These are phyloP conservation scores for Metrosideros polymorpha DNA, from an alignment of 441 rosid species.

Conservation along the genomic window DNA sequence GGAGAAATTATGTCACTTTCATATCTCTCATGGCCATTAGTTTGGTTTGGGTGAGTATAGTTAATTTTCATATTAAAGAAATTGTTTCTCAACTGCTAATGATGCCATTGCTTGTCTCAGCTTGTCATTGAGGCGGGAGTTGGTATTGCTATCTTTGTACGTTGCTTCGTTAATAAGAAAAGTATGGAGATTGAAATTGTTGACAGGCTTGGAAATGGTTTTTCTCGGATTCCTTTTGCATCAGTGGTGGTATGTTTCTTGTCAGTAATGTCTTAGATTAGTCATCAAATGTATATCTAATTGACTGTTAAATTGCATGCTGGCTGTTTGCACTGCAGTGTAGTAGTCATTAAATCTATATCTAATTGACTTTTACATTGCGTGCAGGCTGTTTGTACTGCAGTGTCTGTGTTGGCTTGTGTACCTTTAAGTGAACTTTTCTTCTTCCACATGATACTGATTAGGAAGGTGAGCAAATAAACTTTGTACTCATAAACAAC, in stretches of 20 bases:
- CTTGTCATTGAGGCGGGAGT: slow-evolving; percentile 48
- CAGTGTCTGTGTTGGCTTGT: slow-evolving; percentile 53
- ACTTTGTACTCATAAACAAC: not conserved
- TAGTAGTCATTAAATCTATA: not conserved
- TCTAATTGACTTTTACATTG: slow-evolving; percentile 9
- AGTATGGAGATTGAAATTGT: slow-evolving; percentile 56
- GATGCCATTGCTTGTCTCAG: slow-evolving; percentile 15
- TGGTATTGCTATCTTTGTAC: slow-evolving; percentile 56
- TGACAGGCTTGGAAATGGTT: slow-evolving; percentile 73
- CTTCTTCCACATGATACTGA: slow-evolving; percentile 56
- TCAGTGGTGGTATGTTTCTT: slow-evolving; percentile 51
- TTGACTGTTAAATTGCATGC: not conserved
- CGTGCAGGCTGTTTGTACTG: slow-evolving; percentile 47
- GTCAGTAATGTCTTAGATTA: not conserved
- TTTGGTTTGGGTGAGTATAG: slow-evolving; percentile 53
- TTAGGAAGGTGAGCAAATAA: slow-evolving; percentile 38
- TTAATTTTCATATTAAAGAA: not conserved
- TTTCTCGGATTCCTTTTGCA: slow-evolving; percentile 65
- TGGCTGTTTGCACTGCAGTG: not conserved
- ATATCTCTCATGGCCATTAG: slow-evolving; percentile 53
- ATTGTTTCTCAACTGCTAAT: slow-evolving; percentile 7
- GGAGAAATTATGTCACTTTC: slow-evolving; percentile 49
- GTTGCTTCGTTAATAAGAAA: slow-evolving; percentile 52
- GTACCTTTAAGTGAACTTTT: slow-evolving; percentile 60
- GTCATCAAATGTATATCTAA: not conserved